Evolutionary conservation across 2,329 filamentous ascomycete genomes (phyloP).

Genomic region (Claviceps arundinis): DNA sequence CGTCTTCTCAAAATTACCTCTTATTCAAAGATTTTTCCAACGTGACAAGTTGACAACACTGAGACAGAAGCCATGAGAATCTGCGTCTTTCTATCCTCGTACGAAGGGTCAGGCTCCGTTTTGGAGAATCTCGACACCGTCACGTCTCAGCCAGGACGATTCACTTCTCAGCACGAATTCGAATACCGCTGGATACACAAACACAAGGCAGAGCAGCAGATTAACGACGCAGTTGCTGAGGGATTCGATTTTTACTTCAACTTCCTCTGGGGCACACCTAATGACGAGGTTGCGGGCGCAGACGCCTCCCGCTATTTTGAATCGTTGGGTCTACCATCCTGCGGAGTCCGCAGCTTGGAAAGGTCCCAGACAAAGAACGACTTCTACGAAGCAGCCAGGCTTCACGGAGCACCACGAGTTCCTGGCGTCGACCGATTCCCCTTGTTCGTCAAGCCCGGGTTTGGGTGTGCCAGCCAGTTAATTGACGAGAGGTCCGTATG

Average conservation of each 20-base stretch:
- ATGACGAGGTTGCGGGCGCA: background rate
- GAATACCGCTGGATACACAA: background rate
- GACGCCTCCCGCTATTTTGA: background rate
- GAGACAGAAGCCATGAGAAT: background rate
- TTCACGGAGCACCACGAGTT: background rate
- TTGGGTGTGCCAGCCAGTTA: background rate
- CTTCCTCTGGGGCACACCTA: background rate
- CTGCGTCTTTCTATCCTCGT: background rate
- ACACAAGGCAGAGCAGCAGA: background rate
- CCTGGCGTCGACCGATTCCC: background rate
- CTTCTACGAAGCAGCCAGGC: background rate
- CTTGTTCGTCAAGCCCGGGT: background rate
- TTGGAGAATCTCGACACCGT: background rate
- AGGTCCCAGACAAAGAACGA: background rate
- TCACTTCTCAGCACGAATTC: conserved; percentile 2
- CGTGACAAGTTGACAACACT: too few species aligned
- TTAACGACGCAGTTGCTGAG: background rate
- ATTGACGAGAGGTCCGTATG: background rate
- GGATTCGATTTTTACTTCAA: conserved; percentile 1
- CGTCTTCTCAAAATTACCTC: too few species aligned
- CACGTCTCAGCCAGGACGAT: background rate
- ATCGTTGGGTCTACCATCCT: background rate
- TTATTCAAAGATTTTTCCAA: too few species aligned
- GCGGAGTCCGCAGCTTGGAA: background rate
- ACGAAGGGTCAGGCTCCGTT: background rate